Percentiles rank a stretch among this genome's conserved stretches.
Evolutionary conservation across 176 grass and related monocot species (phyloP).

Genomic region (Ensete glaucum): DNA sequence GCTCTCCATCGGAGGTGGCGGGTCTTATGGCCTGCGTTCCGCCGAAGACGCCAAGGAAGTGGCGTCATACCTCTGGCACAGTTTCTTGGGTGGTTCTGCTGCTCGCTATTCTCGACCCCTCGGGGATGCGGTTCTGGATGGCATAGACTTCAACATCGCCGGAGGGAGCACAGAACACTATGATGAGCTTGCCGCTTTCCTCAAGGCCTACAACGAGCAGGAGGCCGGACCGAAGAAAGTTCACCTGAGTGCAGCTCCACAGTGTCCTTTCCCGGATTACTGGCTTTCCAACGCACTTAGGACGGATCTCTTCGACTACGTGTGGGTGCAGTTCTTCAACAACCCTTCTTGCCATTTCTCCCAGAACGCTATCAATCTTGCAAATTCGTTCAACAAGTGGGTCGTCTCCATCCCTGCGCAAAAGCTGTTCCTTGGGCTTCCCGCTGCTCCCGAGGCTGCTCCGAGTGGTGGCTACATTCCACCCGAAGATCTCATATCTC

Average conservation of each 20-base stretch:
- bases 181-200: slow-evolving; percentile 30
- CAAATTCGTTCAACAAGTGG: slow-evolving; percentile 42
- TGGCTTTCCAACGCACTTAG: slow-evolving; percentile 29
- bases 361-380: slow-evolving; percentile 26
- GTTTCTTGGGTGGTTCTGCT: slow-evolving; percentile 37
- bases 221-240: slow-evolving; percentile 1
- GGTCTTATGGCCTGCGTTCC: slow-evolving; percentile 37
- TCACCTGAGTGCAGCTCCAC: slow-evolving; percentile 35
- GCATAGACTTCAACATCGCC: slow-evolving; percentile 68
- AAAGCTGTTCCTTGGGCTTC: slow-evolving; percentile 49
- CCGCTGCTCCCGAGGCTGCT: slow-evolving; percentile 27
- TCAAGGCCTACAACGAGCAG: slow-evolving; percentile 18
- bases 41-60: slow-evolving; percentile 40
- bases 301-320: slow-evolving; percentile 63
- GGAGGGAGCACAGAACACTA: slow-evolving; percentile 23
- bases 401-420: slow-evolving; percentile 16
- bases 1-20: slow-evolving; percentile 53
- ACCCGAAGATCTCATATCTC: slow-evolving; percentile 16
- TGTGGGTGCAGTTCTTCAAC: slow-evolving; percentile 95
- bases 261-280: slow-evolving; percentile 48
- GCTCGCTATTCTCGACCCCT: slow-evolving; percentile 22
- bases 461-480: slow-evolving; percentile 31
- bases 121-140: slow-evolving; percentile 60
- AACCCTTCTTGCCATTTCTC: slow-evolving; percentile 53
- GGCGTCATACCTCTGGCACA: slow-evolving; percentile 66